phyloP scores from a whole-genome alignment of 2,329 filamentous ascomycete genomes.

The Xylogone sp. region DNA sequence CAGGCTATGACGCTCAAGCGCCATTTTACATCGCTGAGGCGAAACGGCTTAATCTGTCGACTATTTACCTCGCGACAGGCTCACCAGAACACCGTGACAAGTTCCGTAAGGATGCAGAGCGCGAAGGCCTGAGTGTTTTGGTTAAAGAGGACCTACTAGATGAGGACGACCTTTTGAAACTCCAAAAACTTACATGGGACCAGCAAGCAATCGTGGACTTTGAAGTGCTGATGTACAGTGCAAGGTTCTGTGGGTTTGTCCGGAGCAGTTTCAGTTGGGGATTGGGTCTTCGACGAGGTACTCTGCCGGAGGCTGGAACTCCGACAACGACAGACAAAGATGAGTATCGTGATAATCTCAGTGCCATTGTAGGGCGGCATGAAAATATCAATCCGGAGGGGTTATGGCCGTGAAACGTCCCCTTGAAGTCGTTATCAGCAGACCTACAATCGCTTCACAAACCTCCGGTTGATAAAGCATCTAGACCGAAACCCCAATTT shows the following conservation, averaged over 20 bases:
- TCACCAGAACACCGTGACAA: constrained; percentile 29
- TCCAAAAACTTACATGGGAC: constrained; percentile 40
- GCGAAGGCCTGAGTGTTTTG: constrained; percentile 34
- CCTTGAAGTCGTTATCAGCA: not conserved
- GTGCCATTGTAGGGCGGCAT: constrained; percentile 12
- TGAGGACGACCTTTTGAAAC: constrained; percentile 27
- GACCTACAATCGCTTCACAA: not conserved
- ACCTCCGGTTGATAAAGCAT: not conserved
- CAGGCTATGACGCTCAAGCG: constrained; percentile 30
- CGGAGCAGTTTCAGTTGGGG: constrained; percentile 42
- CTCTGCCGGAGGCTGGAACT: constrained; percentile 11
- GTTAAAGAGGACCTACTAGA: constrained; percentile 40
- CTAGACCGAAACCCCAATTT: too few relatives aligned
- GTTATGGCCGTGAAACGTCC: constrained; percentile 11
- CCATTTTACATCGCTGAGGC: constrained; percentile 31
- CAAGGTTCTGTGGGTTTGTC: constrained; percentile 39
- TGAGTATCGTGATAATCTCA: constrained; percentile 14
- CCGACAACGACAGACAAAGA: constrained; percentile 3
- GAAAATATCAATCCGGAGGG: constrained; percentile 12
- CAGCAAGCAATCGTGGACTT: constrained; percentile 48
- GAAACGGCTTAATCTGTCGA: constrained; percentile 9
- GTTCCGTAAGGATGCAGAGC: constrained; percentile 33
- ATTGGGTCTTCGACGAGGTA: constrained; percentile 32
- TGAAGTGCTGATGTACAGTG: constrained; percentile 42
- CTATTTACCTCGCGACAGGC: constrained; percentile 40